Base-by-base conservation (phyloP, 2,329 filamentous ascomycete species). In the Fonsecaea multimorphosa region DNA sequence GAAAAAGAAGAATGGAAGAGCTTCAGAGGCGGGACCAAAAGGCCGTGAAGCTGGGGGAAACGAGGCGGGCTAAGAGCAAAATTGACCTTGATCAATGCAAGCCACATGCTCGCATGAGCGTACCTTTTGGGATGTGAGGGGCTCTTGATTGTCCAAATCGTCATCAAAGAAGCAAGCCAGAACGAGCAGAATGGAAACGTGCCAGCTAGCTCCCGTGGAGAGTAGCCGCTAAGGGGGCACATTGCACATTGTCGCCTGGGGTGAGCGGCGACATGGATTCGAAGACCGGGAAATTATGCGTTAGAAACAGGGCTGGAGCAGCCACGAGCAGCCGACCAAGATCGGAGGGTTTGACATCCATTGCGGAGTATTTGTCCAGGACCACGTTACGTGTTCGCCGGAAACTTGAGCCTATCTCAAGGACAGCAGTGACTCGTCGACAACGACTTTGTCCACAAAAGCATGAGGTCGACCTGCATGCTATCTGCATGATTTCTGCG, bases 101-200 rank as follows among this genome's bases (percentile, higher is more conserved):
- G 65, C 65, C 65, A 69, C 59, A 59, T 52, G 55, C 55, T 60
- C 65, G 64, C 46, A 58, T 51, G 29, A 56, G 58, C 52, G 54
- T 58, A 67, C 67, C 55, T 40, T 67, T 69, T 64, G 40, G 63
- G 67, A 64, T 57, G 64, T 61, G 67, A 65, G 58, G 65, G 66
- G 52, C 62, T 63, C 32, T 49, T 34, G 36, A 44, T 55, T 55
- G 34, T 46, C 49, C 14, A 38, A 32, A 44, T 51, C 29, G 53
- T 44, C 31, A 40, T 52, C 49, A 59, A 64, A 64, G 56, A 63
- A 49, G 64, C 65, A 65, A 63, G 56, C 61, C 58, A 67, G 56
- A 65, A 67, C 64, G 56, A 64, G 58, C 44, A 46, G 65, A 65
- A 63, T 58, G 62, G 59, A 65, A 69, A 69, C 62, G 63, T 67